Evolutionary conservation across 164 flowering plant genomes (phyloP), one percentile per base, ranked within the genome.

Genomic region (Aristolochia contorta): DNA sequence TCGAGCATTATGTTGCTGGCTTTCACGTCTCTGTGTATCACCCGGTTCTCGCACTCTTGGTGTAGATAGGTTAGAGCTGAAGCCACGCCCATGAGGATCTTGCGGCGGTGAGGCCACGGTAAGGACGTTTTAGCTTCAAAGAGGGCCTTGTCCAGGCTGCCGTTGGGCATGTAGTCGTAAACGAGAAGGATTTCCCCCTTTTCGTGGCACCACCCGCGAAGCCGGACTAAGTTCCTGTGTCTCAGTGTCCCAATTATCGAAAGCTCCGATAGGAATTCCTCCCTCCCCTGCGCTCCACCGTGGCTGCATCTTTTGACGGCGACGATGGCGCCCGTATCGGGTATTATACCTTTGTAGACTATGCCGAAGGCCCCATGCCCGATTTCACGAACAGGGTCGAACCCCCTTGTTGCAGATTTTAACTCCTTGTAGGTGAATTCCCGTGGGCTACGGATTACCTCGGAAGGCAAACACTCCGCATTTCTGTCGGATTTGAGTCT

Each of bases 121-220:
- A 90, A 67, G 0, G 79, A 71, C 25, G 70, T 69, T 58, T 75
- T 74, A 0, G 92, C 63, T 59, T 92, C 96, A 47, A 85, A 90
- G 33, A 93, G 66, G 0, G 83, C 92, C 77, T 93, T 90, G 60
- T 89, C 99, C 1, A 94, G 85, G 61, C 93, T 85, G 56, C 96
- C 96, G 68, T 94, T 89, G 13, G 85, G 82, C 99, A 94, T 91
- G 57, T 78, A 65, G 52, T 94, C 97, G 51, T 94, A 94, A 1
- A 94, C 87, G 2, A 94, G 67, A 19, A 94, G 67, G 59, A 91
- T 91, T 59, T 94, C 96, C 0, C 97, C 99, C 57, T 85, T 89
- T 69, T 94, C 97, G 25, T 89, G 91, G 73, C 97, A 94, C 96
- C 96, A 91, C 0, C 99, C 99, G 65, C 83, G 91, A 10, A 91